These are phyloP conservation scores for Astragalus membranaceus DNA, from an alignment of 306 rosid genomes.

Conservation along the genomic window DNA sequence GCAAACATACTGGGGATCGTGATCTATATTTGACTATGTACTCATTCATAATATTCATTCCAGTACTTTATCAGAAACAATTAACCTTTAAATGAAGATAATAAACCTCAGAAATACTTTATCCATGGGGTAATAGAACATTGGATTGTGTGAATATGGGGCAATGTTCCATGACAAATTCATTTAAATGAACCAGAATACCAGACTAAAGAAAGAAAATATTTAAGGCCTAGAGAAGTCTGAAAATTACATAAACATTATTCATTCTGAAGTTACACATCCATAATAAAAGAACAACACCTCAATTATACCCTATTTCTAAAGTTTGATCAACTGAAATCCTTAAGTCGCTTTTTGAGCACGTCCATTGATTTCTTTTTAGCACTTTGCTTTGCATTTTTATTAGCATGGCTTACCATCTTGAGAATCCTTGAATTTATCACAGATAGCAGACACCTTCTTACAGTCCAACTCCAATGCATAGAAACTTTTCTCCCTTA, in stretches of 20 bases:
- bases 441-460: constrained; percentile 74
- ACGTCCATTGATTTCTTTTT: constrained; percentile 79
- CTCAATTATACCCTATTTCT: constrained; percentile 11
- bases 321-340: constrained; percentile 45
- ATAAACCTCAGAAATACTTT: background rate
- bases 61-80: background rate
- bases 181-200: background rate
- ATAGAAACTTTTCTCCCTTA: constrained; percentile 61
- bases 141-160: background rate
- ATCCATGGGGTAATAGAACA: background rate
- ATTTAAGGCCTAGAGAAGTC: background rate
- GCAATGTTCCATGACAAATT: background rate
- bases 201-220: background rate
- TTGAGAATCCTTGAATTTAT: constrained; percentile 71
- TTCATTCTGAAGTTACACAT: constrained; percentile 19
- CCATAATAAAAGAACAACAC: constrained; percentile 1
- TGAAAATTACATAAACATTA: background rate
- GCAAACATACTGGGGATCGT: too few relatives aligned
- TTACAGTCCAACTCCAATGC: constrained; percentile 78
- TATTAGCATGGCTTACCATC: constrained; percentile 77
- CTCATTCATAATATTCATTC: background rate
- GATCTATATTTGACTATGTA: background rate
- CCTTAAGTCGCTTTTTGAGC: constrained; percentile 82
- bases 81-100: background rate
- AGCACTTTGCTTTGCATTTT: constrained; percentile 65